Percentiles rank a stretch among this genome's conserved stretches.
Conservation (phyloP, 2,329 filamentous ascomycete species). For the Elsinoe batatas region DNA sequence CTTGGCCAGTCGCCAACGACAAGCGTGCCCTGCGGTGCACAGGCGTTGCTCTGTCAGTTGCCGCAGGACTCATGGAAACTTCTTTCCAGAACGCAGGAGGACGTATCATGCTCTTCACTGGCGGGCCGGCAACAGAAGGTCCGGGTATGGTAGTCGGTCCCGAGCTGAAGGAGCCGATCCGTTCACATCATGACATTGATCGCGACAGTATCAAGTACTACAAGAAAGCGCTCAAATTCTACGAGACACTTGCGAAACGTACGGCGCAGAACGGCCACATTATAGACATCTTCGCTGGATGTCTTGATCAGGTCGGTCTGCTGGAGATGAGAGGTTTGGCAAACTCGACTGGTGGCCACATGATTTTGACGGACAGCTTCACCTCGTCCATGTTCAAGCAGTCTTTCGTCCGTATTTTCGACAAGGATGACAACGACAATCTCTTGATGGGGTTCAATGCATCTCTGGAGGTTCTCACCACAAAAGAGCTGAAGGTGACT, state of each 20-base stretch:
- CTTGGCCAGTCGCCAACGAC: conserved; percentile 93
- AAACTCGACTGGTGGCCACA: conserved; percentile 93
- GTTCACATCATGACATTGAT: conserved; percentile 97
- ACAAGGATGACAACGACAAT: conserved; percentile 92
- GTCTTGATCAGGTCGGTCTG: conserved; percentile 91
- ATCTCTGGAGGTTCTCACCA: conserved; percentile 87
- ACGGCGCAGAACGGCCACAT: conserved; percentile 95
- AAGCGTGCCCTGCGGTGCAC: conserved; percentile 84
- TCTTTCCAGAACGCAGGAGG: conserved; percentile 93
- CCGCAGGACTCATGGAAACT: conserved; percentile 81
- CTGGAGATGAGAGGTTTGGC: conserved; percentile 96
- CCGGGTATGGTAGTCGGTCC: conserved; percentile 95
- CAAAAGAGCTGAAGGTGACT: conserved; percentile 96
- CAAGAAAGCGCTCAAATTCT: conserved; percentile 98
- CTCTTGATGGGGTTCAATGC: conserved; percentile 98
- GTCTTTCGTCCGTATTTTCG: conserved; percentile 92
- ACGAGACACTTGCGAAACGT: conserved; percentile 86
- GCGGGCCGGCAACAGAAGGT: conserved; percentile 88
- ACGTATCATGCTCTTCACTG: conserved; percentile 94
- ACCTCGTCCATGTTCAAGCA: conserved; percentile 99
- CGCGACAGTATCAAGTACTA: conserved; percentile 99
- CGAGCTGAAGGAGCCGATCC: conserved; percentile 89
- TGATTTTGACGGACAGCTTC: conserved; percentile 97
- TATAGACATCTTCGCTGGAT: conserved; percentile 95
- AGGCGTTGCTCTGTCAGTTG: conserved; percentile 91